These are phyloP conservation scores for Dichomitus squalens DNA, from an alignment of 1,284 basidiomycete genomes.

Conservation along the genomic window DNA sequence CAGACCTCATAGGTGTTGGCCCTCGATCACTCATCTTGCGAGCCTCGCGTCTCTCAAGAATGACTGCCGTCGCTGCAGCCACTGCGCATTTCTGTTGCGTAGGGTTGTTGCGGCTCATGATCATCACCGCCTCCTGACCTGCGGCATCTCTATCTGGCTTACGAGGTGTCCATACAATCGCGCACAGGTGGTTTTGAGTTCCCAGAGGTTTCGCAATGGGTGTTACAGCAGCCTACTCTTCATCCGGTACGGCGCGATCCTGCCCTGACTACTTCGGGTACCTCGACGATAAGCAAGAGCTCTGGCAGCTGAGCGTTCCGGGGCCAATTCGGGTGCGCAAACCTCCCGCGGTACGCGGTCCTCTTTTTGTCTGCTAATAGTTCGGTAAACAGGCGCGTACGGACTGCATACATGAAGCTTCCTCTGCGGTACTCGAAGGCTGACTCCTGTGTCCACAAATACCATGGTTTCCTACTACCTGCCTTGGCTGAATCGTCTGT, in stretches of 20 bases:
- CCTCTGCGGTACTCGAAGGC: too few relatives aligned
- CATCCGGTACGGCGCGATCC: not conserved
- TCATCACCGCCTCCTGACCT: too few relatives aligned
- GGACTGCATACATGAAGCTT: too few relatives aligned
- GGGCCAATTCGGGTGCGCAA: not conserved
- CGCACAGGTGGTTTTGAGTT: too few relatives aligned
- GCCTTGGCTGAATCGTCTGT: too few relatives aligned
- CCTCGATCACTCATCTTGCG: not conserved
- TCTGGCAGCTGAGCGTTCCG: not conserved
- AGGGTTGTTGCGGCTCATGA: too few relatives aligned
- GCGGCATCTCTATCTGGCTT: too few relatives aligned
- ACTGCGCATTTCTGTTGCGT: not conserved
- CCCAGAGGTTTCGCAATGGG: not conserved
- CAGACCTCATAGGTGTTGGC: not conserved
- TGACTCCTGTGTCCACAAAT: too few relatives aligned
- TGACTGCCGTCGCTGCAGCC: not conserved
- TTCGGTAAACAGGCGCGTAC: too few relatives aligned
- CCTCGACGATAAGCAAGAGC: not conserved
- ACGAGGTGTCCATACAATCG: too few relatives aligned
- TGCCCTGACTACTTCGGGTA: not conserved
- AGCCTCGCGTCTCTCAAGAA: not conserved
- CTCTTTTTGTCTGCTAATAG: too few relatives aligned
- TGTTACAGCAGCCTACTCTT: not conserved
- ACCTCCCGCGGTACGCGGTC: not conserved
- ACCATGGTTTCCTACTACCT: too few relatives aligned